Evolutionary conservation across 352 stramenopile genomes (phyloP), one percentile per base, ranked within the genome.

Genomic region (Globisporangium lucens): DNA sequence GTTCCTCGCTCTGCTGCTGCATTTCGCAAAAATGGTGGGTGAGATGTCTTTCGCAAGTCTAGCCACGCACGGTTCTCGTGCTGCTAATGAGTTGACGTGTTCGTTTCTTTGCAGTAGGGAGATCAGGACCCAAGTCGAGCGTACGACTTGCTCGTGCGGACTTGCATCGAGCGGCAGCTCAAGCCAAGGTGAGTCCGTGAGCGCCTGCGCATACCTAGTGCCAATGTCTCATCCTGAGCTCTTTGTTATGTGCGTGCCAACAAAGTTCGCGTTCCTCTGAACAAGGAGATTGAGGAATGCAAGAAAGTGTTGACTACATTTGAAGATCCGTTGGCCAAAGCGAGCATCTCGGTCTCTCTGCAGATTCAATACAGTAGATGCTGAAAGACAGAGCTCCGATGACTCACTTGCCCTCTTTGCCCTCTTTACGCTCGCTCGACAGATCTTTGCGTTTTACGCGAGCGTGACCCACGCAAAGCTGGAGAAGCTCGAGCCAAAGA

Each of bases 21-120:
- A 90, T 64, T 89, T 94, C 51, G 84, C 83, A 2, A 80, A 82
- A 56, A 91, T 93, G 77, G 84, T 90, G 55, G 13, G 29, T 52
- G 10, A 10, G 2, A 30, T 17, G 9, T 17, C n/a, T 53, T 30
- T 24, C 3, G 4, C 3, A 55, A 6, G 30, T 5, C 8, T n/a
- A 13, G 20, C 15, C 13, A 43, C 3, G 55, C 29, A 4, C 27
- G 10, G 0, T 36, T 13, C 3, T 13, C 5, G 6, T 10, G 3
- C 6, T 38, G 52, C 24, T 58, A 52, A 29, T 22, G 1, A 15
- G 15, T 51, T 8, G 12, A 7, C 17, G 17, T 17, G 17, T 47
- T 47, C 4, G 13, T 47, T 29, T 2, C 6, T 22, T 15, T 74
- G 17, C 55, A 89, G 85, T 85, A 82, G 17, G 80, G 78, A 7